Conservation (phyloP, 257 asterid genomes). For the Penstemon barbatus region DNA sequence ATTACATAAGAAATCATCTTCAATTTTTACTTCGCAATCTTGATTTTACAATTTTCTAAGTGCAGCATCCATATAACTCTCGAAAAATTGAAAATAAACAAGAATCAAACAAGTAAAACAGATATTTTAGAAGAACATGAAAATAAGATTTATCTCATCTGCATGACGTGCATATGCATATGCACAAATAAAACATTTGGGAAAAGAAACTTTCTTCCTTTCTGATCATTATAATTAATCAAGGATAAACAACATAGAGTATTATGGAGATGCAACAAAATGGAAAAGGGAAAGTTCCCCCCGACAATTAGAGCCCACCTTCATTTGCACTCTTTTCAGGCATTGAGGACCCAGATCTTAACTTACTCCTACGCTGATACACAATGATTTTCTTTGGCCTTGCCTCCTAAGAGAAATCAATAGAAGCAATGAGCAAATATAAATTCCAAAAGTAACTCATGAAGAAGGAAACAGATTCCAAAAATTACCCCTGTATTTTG, state of each 20-base stretch:
- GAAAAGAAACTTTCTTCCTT: not conserved
- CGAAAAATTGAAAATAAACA: too few species aligned
- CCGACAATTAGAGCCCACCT: conserved; percentile 31
- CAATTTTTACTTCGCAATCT: too few species aligned
- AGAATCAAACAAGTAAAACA: too few species aligned
- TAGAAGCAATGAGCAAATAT: conserved; percentile 22
- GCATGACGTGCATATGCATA: not conserved
- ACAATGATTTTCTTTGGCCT: conserved; percentile 44
- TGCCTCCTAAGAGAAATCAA: conserved; percentile 36
- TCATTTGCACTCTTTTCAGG: conserved; percentile 32
- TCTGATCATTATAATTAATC: conserved; percentile 6
- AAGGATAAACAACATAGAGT: not conserved
- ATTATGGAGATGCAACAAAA: not conserved
- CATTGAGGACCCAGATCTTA: conserved; percentile 30
- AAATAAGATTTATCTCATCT: too few species aligned
- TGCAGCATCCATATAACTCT: too few species aligned
- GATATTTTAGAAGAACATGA: too few species aligned
- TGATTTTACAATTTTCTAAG: too few species aligned
- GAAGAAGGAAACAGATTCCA: conserved; percentile 20
- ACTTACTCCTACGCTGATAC: conserved; percentile 39
- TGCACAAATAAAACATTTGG: not conserved
- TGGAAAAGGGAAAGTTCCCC: conserved; percentile 2
- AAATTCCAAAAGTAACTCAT: conserved; percentile 22
- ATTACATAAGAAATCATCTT: too few species aligned
- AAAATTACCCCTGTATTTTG: conserved; percentile 48